Conservation (phyloP, 2,329 filamentous ascomycete genomes). For the Aphanocladium album region DNA sequence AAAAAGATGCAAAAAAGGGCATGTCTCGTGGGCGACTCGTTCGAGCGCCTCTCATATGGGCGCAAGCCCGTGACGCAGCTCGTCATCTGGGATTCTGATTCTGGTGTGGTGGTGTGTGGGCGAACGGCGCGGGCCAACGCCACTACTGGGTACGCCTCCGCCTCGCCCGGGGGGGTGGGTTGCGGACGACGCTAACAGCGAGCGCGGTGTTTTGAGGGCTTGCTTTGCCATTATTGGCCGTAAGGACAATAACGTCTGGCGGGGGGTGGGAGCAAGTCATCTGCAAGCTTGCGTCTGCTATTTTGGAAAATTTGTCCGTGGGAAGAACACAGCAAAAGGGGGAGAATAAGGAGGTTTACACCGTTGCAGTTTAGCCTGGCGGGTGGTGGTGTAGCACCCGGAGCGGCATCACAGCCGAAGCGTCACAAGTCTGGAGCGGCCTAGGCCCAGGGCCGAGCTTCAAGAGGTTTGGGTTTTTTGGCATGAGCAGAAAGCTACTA, state of each 20-base stretch:
- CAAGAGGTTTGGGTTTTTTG: not conserved
- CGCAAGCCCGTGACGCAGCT: no score
- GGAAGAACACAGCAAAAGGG: not conserved
- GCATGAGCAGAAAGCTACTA: no score
- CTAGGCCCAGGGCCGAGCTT: not conserved
- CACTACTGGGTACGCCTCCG: no score
- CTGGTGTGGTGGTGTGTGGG: not conserved
- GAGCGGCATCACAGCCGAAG: slow-evolving; percentile 4
- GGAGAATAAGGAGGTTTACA: not conserved
- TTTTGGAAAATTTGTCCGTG: no score
- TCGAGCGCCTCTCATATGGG: no score
- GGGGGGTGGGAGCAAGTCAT: no score
- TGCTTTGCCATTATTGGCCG: no score
- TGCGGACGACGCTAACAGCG: no score
- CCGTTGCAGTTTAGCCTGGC: not conserved
- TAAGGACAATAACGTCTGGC: no score
- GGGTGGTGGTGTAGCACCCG: not conserved
- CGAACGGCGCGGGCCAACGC: not conserved
- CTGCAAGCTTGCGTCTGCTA: no score
- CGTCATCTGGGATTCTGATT: not conserved
- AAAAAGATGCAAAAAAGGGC: not conserved
- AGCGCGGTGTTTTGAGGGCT: no score
- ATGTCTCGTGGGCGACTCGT: not conserved
- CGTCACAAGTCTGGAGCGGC: slow-evolving; percentile 5
- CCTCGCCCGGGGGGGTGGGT: no score